Evolutionary conservation across 2,329 filamentous ascomycete genomes (phyloP), one percentile per base, ranked within the genome.

Genomic region (Calycina marina): DNA sequence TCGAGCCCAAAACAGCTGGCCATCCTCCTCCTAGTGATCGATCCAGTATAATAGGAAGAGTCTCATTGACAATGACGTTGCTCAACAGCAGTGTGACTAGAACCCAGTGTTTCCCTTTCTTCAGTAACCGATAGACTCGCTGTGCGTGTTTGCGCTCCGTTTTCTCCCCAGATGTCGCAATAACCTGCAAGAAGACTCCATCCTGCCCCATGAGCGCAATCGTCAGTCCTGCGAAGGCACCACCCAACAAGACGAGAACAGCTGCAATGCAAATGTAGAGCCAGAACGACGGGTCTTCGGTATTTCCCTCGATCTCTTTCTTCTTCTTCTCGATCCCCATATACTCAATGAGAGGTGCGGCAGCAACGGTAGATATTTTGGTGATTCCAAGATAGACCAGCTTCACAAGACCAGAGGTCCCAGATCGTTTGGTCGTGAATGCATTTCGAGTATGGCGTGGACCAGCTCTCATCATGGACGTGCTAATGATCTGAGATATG

Each of bases 21-120:
- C 92, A 86, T 42, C 90, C 90, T 44, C 90, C 90, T 17, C 90
- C 90, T 12, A 98, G 70, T 35, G 85, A 93, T 35, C 90, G 69
- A 57, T 98, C 90, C 31, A 98, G 69, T 8, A 98, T 83, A 40
- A 98, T 93, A 16, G 90, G 90, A 10, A 94, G 65, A 2, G 88
- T 92, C 59, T 96, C 90, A 56, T 98, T 96, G 43, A 92, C 93
- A 48, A 98, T 92, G 51, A 98, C 90, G 55, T 98, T 98, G 55
- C 85, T 85, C 35, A 98, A 64, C 5, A 98, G 69, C 15, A 98
- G 62, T 3, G 90, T 96, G 33, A 98, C 90, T 36, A 98, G 64
- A 13, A 98, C 88, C 90, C 90, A 98, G 57, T 98, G 90, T 56
- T 98, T 98, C 48, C 90, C 90, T 47, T 72, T 79, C 42, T 83